Conservation (phyloP, 2,329 filamentous ascomycete genomes). For the Cryoendolithus antarcticus region DNA sequence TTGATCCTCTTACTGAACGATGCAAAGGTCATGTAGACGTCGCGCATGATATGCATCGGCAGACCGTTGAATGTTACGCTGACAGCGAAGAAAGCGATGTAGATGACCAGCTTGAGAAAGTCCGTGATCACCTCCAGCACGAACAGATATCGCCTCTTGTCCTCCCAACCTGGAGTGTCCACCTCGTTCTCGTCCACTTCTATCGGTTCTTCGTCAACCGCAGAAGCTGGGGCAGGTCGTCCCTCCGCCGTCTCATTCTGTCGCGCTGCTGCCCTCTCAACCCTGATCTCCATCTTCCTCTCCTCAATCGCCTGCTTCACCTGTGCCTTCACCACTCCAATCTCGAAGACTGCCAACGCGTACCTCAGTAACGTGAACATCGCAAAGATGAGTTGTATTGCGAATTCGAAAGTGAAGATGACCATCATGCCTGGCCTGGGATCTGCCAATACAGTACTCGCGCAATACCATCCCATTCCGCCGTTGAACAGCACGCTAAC, state of each 20-base stretch:
- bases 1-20: conserved; percentile 84
- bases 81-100: conserved; percentile 84
- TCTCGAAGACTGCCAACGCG: conserved; percentile 63
- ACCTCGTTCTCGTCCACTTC: conserved; percentile 87
- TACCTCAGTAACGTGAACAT: conserved; percentile 71
- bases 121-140: conserved; percentile 71
- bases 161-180: conserved; percentile 91
- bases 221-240: conserved; percentile 26
- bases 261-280: conserved; percentile 37
- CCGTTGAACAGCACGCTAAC: conserved; percentile 73
- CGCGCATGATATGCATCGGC: conserved; percentile 91
- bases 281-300: conserved; percentile 53
- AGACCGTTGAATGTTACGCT: conserved; percentile 88
- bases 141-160: conserved; percentile 86
- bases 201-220: conserved; percentile 42
- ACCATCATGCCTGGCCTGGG: conserved; percentile 98
- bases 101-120: conserved; percentile 80
- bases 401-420: conserved; percentile 98
- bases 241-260: conserved; percentile 24
- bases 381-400: conserved; percentile 69
- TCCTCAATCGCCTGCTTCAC: conserved; percentile 56
- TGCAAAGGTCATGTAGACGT: conserved; percentile 84
- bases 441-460: conserved; percentile 72
- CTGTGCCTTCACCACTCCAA: conserved; percentile 62
- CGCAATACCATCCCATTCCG: conserved; percentile 67